phyloP scores from a whole-genome alignment of 176 grass and related monocot genomes.

The Bolboschoenus planiculmis region DNA sequence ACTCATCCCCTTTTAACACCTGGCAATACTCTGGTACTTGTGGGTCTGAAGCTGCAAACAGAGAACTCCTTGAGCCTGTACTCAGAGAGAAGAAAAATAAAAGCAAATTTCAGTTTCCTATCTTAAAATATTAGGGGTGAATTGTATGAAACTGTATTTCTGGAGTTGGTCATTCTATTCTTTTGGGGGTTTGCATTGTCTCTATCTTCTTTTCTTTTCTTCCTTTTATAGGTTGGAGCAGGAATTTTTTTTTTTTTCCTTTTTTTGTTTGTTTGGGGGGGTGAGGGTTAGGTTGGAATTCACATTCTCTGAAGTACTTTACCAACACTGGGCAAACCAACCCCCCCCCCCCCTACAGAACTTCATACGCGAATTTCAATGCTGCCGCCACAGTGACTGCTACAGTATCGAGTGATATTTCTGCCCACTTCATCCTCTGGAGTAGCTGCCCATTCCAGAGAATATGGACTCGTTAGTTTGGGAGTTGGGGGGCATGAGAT shows the following conservation, averaged over 20 bases:
- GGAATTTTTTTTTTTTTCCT: not conserved
- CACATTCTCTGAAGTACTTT: too few relatives aligned
- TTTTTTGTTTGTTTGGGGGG: too few relatives aligned
- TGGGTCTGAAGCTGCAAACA: slow-evolving; percentile 77
- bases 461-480: too few relatives aligned
- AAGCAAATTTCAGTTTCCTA: not conserved
- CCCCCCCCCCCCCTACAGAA: too few relatives aligned
- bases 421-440: too few relatives aligned
- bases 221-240: not conserved
- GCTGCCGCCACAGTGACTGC: too few relatives aligned
- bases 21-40: slow-evolving; percentile 82
- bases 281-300: too few relatives aligned
- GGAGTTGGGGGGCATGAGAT: too few relatives aligned
- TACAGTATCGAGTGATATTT: too few relatives aligned
- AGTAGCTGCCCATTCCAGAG: too few relatives aligned
- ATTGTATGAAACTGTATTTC: not conserved
- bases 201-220: not conserved
- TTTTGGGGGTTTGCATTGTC: not conserved
- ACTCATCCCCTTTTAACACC: slow-evolving; percentile 79
- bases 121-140: not conserved
- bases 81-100: not conserved
- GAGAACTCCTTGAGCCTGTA: slow-evolving; percentile 74
- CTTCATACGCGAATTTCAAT: too few relatives aligned
- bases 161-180: not conserved
- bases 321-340: too few relatives aligned